Conservation (phyloP, 768 basidiomycete genomes). For the Rhodocollybia butyracea region DNA sequence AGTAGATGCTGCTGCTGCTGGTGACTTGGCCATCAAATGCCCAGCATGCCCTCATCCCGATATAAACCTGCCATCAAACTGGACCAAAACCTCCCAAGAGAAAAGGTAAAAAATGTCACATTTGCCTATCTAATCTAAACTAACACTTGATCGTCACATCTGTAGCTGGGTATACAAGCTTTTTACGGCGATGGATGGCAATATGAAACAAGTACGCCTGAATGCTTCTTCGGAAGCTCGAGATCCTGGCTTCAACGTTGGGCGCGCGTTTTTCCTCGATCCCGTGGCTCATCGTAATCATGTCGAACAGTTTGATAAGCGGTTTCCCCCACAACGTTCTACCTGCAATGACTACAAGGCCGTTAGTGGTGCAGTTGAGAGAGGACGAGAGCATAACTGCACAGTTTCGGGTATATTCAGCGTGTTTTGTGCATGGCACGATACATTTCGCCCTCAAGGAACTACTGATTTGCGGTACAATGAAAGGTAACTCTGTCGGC, state of each 20-base stretch:
- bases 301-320: neutral
- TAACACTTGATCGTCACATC: neutral
- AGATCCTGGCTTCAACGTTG: neutral
- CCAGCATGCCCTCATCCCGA: neutral
- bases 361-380: neutral
- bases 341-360: neutral
- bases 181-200: neutral
- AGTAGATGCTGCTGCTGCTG: neutral
- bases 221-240: neutral
- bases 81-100: neutral
- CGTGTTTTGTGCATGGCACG: neutral
- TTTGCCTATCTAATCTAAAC: neutral
- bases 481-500: neutral
- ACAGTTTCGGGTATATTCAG: neutral
- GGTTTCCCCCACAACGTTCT: neutral
- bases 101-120: neutral
- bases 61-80: neutral
- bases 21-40: neutral
- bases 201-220: neutral
- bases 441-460: neutral
- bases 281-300: neutral
- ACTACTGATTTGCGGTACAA: neutral
- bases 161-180: neutral
- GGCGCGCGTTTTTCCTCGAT: neutral
- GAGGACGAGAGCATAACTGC: neutral